Percentiles rank a stretch among this genome's conserved stretches.
These are phyloP conservation scores for Fusarium xyrophilum DNA, from an alignment of 2,329 filamentous ascomycete genomes.

Conservation along the genomic window DNA sequence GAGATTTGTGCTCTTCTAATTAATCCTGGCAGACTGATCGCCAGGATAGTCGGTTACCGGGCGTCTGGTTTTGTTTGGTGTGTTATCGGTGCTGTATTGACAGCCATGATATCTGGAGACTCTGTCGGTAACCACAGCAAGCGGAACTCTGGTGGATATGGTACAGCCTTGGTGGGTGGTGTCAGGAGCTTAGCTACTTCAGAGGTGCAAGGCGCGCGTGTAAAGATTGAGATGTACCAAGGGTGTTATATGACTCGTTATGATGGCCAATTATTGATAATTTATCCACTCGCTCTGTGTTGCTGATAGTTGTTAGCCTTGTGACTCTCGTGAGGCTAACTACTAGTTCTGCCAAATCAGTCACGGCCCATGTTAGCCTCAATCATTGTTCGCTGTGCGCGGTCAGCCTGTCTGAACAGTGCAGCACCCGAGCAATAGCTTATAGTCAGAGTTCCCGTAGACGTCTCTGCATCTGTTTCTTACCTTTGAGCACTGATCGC, in stretches of 20 bases:
- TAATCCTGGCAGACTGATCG: too few relatives aligned
- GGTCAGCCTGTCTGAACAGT: too few relatives aligned
- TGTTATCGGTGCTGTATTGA: neutral
- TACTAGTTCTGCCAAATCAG: too few relatives aligned
- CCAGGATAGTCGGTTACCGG: accelerated
- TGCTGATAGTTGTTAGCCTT: too few relatives aligned
- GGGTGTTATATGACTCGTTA: neutral
- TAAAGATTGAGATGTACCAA: too few relatives aligned
- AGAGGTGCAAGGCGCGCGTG: neutral
- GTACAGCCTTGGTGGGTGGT: neutral
- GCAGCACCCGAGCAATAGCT: accelerated
- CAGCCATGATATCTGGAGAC: accelerated
- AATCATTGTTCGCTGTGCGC: too few relatives aligned
- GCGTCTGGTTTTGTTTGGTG: neutral
- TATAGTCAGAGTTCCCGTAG: accelerated
- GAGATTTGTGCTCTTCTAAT: too few relatives aligned
- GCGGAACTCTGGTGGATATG: neutral
- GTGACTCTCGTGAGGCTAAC: too few relatives aligned
- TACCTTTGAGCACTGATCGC: accelerated
- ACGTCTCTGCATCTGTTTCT: neutral
- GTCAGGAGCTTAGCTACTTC: too few relatives aligned
- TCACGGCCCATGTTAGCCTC: too few relatives aligned
- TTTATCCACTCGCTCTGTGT: too few relatives aligned
- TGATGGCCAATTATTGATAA: neutral
- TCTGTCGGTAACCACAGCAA: accelerated